Percentiles rank a stretch among this genome's conserved stretches.
phyloP scores from a whole-genome alignment of 2,329 filamentous ascomycete genomes.

The Venturia pyrina region DNA sequence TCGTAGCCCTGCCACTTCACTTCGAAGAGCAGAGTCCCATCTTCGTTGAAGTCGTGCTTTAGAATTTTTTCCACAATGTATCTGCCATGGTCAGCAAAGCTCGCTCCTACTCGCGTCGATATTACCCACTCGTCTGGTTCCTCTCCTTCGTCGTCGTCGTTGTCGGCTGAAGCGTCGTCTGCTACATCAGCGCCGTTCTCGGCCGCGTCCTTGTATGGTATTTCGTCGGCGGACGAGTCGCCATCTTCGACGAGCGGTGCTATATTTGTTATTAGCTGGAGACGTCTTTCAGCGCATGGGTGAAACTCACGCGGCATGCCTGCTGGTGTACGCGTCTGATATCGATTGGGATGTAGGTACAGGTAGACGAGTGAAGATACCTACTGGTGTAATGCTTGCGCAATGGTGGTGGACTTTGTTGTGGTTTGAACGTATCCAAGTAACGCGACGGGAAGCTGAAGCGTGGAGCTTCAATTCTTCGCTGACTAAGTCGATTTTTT shows the following conservation, averaged over 20 bases:
- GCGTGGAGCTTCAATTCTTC: too few species aligned
- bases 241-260: not conserved
- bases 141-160: slow-evolving; percentile 17
- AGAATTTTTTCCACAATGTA: slow-evolving; percentile 68
- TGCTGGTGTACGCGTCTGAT: not conserved
- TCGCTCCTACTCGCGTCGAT: slow-evolving; percentile 18
- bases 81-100: not conserved
- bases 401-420: not conserved
- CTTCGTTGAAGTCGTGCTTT: slow-evolving; percentile 52
- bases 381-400: not conserved
- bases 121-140: slow-evolving; percentile 36
- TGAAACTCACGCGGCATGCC: slow-evolving; percentile 11
- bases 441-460: too few species aligned
- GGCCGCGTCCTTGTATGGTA: slow-evolving; percentile 18
- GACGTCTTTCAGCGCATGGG: not conserved
- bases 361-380: too few species aligned
- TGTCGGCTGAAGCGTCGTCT: slow-evolving; percentile 19
- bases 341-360: not conserved
- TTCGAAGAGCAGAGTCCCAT: slow-evolving; percentile 24
- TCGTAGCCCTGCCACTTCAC: slow-evolving; percentile 79
- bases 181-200: not conserved
- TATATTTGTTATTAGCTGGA: not conserved
- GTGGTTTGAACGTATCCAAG: not conserved
- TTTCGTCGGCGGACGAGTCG: slow-evolving; percentile 17
- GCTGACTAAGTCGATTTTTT: too few species aligned